A percentile compares a stretch with the other conserved stretches of the same genome.
phyloP scores from a whole-genome alignment of 495 filamentous ascomycete species.

The Glutinoglossum americanum region DNA sequence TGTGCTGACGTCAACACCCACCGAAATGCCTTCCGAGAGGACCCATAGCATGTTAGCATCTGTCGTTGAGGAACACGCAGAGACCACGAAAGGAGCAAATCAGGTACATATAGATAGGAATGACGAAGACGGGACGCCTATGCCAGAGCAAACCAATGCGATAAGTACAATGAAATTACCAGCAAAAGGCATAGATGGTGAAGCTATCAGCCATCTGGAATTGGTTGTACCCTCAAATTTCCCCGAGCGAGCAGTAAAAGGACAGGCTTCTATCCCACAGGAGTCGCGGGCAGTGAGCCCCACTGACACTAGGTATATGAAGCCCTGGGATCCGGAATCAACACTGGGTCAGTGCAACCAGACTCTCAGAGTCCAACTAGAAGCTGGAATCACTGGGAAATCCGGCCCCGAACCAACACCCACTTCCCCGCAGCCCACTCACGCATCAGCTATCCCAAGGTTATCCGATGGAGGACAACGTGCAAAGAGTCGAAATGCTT shows the following conservation, averaged over 20 bases:
- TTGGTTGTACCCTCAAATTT: slow-evolving; percentile 1
- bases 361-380: not conserved
- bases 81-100: not conserved
- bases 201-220: not conserved
- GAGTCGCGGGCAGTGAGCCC: not conserved
- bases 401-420: not conserved
- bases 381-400: not conserved
- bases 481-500: slow-evolving; percentile 10
- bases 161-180: not conserved
- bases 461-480: slow-evolving; percentile 20
- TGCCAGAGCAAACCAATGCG: not conserved
- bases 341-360: not conserved
- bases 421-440: not conserved
- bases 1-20: slow-evolving; percentile 15
- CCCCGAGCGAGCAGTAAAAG: not conserved
- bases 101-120: not conserved
- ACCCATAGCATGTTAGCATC: slow-evolving; percentile 46
- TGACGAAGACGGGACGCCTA: not conserved
- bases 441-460: slow-evolving; percentile 29
- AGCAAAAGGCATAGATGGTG: not conserved
- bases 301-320: not conserved
- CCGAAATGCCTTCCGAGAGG: slow-evolving; percentile 41
- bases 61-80: slow-evolving; percentile 42
- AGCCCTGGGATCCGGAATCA: not conserved
- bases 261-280: not conserved